Percentiles rank a stretch among this genome's conserved stretches.
phyloP scores from a whole-genome alignment of 148 eudicot genomes.

The Persicaria tinctoria region DNA sequence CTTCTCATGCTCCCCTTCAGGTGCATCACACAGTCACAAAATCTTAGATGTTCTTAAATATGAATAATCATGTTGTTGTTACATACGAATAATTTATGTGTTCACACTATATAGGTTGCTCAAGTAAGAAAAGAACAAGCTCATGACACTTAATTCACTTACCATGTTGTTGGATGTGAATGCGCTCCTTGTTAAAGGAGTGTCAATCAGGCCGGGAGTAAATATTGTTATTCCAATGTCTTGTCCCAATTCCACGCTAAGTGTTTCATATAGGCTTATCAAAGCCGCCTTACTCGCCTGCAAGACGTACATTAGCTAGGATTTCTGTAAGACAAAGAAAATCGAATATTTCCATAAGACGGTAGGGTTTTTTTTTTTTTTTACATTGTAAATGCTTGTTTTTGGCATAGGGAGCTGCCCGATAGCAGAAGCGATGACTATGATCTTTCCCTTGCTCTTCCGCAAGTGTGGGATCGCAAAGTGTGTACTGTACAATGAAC shows the following conservation, averaged over 20 bases:
- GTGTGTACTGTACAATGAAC: conserved; percentile 33
- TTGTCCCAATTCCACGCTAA: conserved; percentile 29
- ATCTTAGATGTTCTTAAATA: too few relatives aligned
- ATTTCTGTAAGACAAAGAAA: neutral
- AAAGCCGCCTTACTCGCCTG: conserved; percentile 51
- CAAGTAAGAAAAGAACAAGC: too few relatives aligned
- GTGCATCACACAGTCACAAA: too few relatives aligned
- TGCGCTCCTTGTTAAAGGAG: conserved; percentile 35
- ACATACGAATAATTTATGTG: too few relatives aligned
- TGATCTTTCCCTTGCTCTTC: conserved; percentile 26
- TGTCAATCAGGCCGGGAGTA: conserved; percentile 34
- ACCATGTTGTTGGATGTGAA: neutral
- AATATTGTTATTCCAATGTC: conserved; percentile 33
- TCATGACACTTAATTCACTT: neutral
- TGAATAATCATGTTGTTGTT: too few relatives aligned
- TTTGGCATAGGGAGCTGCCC: conserved; percentile 29
- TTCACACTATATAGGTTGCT: too few relatives aligned
- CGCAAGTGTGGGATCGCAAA: conserved; percentile 34
- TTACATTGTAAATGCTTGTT: conserved; percentile 31
- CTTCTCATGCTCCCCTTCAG: neutral
- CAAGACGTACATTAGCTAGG: too few relatives aligned
- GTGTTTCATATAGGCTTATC: conserved; percentile 30
- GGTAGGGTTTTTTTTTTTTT: conserved; percentile 3
- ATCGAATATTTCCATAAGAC: neutral
- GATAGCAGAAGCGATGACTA: conserved; percentile 29